phyloP scores from a whole-genome alignment of 805 yeast species.

The Metschnikowia henanensis region DNA sequence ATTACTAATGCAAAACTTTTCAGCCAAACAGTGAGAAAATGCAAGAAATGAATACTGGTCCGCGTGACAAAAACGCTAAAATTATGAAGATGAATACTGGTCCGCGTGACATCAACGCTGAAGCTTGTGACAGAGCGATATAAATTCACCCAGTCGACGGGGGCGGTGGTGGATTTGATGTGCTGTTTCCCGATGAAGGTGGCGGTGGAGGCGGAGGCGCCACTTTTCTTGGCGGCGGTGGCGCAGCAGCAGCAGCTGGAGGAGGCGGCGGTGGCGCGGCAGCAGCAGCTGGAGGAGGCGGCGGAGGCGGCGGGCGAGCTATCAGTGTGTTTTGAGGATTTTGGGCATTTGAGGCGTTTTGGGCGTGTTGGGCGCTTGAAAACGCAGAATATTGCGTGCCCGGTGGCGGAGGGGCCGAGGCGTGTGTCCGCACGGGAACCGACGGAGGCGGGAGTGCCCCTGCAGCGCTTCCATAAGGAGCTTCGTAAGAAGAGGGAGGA shows the following conservation, averaged over 20 bases:
- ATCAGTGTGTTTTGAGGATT: constrained; percentile 8
- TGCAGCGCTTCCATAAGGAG: neutral
- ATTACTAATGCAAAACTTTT: neutral
- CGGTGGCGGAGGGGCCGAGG: constrained; percentile 7
- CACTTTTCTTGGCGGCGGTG: constrained; percentile 18
- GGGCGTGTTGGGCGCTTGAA: too few species aligned
- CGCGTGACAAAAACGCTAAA: too few species aligned
- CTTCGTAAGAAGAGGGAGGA: neutral
- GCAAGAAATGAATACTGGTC: too few species aligned
- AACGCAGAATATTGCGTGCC: constrained; percentile 15
- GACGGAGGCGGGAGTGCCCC: neutral
- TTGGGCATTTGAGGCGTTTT: too few species aligned
- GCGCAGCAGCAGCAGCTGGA: constrained; percentile 14
- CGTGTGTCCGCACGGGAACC: neutral
- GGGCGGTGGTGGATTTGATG: constrained; percentile 9
- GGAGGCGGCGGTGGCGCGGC: constrained; percentile 12
- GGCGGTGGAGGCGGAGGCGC: constrained; percentile 19
- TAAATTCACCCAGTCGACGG: constrained; percentile 8
- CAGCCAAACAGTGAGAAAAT: neutral
- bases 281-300: constrained; percentile 11
- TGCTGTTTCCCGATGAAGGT: neutral
- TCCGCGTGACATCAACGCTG: too few species aligned
- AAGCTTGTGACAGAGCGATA: too few species aligned
- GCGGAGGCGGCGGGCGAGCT: constrained; percentile 3
- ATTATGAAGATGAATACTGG: too few species aligned